Conservation (phyloP, 202 grass and related monocot species). For the Carex arenaria region DNA sequence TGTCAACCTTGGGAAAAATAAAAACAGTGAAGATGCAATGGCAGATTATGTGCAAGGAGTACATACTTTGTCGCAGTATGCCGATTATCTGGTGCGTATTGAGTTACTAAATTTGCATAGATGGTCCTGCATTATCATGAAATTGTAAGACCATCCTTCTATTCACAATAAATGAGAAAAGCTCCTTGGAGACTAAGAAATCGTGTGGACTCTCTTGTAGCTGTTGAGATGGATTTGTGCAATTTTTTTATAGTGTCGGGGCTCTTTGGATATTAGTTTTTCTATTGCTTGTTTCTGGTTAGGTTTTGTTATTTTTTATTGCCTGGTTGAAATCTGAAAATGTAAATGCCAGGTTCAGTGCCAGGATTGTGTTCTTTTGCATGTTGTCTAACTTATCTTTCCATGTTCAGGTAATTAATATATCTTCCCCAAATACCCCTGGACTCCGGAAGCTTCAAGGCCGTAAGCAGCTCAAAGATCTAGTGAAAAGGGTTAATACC, state of each 20-base stretch:
- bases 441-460: conserved; percentile 89
- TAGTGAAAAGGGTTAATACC: conserved; percentile 72
- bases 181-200: not conserved
- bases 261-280: not conserved
- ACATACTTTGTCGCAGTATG: conserved; percentile 98
- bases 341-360: not conserved
- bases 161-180: not conserved
- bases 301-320: not conserved
- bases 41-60: conserved; percentile 97
- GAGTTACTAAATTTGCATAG: not conserved
- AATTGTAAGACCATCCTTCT: not conserved
- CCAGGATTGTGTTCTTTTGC: not conserved
- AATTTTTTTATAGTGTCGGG: not conserved
- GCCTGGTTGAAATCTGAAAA: not conserved
- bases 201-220: not conserved
- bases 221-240: not conserved
- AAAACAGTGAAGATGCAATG: conserved; percentile 87
- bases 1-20: conserved; percentile 98
- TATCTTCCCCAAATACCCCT: conserved; percentile 97
- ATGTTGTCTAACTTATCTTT: not conserved
- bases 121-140: not conserved
- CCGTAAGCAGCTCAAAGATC: conserved; percentile 88
- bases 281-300: not conserved
- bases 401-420: conserved; percentile 75
- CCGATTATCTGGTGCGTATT: conserved; percentile 82